Conservation (phyloP, 2,329 filamentous ascomycete species). For the Trichoderma endophyticum region DNA sequence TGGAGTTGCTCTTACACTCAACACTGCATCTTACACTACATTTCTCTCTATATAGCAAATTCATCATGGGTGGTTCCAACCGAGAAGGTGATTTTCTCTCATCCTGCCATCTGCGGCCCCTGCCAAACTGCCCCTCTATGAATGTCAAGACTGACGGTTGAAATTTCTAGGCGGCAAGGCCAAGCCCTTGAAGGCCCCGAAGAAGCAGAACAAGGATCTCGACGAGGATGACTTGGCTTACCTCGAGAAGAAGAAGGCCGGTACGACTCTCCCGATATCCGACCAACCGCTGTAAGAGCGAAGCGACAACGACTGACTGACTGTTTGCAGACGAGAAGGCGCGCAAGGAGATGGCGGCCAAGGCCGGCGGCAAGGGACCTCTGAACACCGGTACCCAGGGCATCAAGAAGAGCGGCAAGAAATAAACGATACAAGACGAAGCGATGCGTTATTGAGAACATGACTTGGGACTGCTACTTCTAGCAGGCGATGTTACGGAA, state of each 20-base stretch:
- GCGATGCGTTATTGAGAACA: slow-evolving; percentile 6
- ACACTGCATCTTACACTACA: background rate
- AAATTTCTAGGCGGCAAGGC: slow-evolving; percentile 65
- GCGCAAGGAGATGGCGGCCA: slow-evolving; percentile 77
- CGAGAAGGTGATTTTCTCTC: slow-evolving; percentile 35
- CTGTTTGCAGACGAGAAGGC: slow-evolving; percentile 68
- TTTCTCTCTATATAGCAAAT: background rate
- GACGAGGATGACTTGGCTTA: slow-evolving; percentile 85
- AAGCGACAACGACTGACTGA: slow-evolving; percentile 22
- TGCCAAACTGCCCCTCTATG: slow-evolving; percentile 22
- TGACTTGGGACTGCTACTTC: background rate
- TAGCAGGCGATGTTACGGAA: background rate
- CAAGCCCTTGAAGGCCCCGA: slow-evolving; percentile 83
- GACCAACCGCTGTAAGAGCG: background rate
- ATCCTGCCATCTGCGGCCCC: slow-evolving; percentile 23
- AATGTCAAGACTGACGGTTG: slow-evolving; percentile 1
- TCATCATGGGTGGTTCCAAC: slow-evolving; percentile 39
- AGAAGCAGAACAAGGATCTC: slow-evolving; percentile 78
- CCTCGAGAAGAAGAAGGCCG: slow-evolving; percentile 79
- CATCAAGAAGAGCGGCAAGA: slow-evolving; percentile 99
- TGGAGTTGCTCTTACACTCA: background rate
- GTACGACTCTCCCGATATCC: slow-evolving; percentile 50
- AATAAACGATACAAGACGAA: slow-evolving; percentile 51
- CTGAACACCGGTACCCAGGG: slow-evolving; percentile 80
- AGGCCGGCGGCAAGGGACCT: slow-evolving; percentile 84